Base-by-base conservation (phyloP, 495 filamentous ascomycete species). In the Neurospora sp. region DNA sequence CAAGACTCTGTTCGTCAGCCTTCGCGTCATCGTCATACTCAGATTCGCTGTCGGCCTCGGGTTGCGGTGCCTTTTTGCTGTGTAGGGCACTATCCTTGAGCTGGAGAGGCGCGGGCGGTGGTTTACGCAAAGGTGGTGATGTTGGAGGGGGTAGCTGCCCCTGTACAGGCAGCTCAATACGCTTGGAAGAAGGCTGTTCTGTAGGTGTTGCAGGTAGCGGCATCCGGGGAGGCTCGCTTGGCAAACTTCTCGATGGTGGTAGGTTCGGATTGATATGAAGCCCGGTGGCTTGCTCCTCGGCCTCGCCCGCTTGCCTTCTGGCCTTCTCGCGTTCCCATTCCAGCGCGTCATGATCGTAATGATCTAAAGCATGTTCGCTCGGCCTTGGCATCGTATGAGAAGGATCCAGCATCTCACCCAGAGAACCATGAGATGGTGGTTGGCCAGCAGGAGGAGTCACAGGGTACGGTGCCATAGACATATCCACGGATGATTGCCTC, bases 81-180 rank as follows among this genome's bases (percentile, higher is more conserved):
- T 35, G 77, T 75, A 65, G 14, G 6, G 53, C 53, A 65, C 53
- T 65, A 45, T 86, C 83, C 40, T 85, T 87, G 9, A 98, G 86
- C 77, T 95, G 90, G 42, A 98, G 80, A 14, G 94, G 94, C 18
- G 93, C 91, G 40, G 94, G 94, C 8, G 94, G 94, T 31, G 91
- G 86, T 81, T 96, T 97, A 72, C 94, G 89, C 71, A 85, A 87
- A 10, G 90, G 88, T 10, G 88, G 85, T 22, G 88, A 85, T 20
- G 81, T 79, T 8, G 84, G 82, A 0, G 82, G 77, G 38, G 84
- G 83, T 69, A 87, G 85, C 44, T 84, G 79, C 12, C 53, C 53
- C 53, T 37, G 53, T 65, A 35, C 10, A 35, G 53, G 27, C 16
- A 37, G 53, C 14, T 65, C 48, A 3, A 27, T 59, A 27, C 48